phyloP scores from a whole-genome alignment of 352 stramenopile species.

The Achlya hypogyna region DNA sequence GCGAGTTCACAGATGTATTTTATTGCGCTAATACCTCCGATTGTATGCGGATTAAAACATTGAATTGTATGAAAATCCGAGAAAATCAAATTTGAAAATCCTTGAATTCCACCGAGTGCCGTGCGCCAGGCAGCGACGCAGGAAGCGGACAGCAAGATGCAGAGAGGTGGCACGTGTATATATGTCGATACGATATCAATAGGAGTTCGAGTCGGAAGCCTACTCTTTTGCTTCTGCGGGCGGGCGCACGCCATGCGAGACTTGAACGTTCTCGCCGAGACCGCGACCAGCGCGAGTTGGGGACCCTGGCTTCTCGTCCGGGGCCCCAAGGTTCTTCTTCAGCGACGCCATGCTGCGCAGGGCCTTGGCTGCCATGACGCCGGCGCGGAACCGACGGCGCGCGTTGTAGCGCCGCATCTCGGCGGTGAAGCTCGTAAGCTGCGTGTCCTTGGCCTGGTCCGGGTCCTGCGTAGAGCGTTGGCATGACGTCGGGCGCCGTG shows the following conservation, averaged over 20 bases:
- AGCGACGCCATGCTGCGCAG: conserved; percentile 36
- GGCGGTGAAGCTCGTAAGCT: conserved; percentile 78
- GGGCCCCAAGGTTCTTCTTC: conserved; percentile 33
- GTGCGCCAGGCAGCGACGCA: no score
- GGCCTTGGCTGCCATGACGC: conserved; percentile 74
- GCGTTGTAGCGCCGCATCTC: conserved; percentile 87
- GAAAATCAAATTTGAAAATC: no score
- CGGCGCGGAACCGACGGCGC: conserved; percentile 59
- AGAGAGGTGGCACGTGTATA: no score
- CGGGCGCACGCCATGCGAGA: not conserved
- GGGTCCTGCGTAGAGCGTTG: not conserved
- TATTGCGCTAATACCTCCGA: no score
- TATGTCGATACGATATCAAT: no score
- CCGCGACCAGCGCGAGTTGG: not conserved
- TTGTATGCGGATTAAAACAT: no score
- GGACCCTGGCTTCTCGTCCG: not conserved
- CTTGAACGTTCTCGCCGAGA: conserved; percentile 6
- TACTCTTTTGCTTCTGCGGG: not conserved
- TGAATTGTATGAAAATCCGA: no score
- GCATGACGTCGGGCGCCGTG: conserved; percentile 37
- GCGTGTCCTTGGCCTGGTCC: conserved; percentile 42
- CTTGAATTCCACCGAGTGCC: no score
- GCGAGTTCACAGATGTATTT: no score
- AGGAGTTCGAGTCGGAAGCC: not conserved
- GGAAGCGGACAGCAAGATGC: no score